Evolutionary conservation across 768 basidiomycete species (phyloP).

Genomic region (Tylopilus sp.): DNA sequence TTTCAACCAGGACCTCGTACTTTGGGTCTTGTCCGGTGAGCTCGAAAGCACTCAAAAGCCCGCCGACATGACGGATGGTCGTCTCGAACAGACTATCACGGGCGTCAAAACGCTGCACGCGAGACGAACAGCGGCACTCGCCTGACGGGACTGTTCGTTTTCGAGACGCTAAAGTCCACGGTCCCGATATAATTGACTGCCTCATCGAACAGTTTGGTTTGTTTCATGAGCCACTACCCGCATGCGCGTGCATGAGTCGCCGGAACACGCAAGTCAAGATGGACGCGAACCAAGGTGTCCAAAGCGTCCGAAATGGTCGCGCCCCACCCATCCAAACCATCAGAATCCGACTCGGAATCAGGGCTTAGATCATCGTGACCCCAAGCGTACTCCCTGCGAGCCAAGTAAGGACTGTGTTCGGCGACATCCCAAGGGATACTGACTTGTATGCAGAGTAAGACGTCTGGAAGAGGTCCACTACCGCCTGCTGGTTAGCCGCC

Average conservation of each 20-base stretch:
- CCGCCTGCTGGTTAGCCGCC: conserved; percentile 35
- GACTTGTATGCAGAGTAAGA: conserved; percentile 60
- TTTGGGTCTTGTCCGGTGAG: conserved; percentile 55
- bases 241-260: not conserved
- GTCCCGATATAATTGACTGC: conserved; percentile 49
- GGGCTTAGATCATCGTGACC: conserved; percentile 61
- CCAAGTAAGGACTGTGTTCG: conserved; percentile 7
- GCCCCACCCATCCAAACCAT: conserved; percentile 45
- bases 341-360: conserved; percentile 37
- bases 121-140: conserved; percentile 12
- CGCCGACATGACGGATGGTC: conserved; percentile 70
- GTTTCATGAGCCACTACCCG: conserved; percentile 53
- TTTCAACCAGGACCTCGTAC: conserved; percentile 49
- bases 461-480: conserved; percentile 46
- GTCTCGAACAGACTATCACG: conserved; percentile 56
- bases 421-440: not conserved
- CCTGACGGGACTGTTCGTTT: conserved; percentile 46
- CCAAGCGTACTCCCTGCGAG: conserved; percentile 50
- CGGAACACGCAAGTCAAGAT: not conserved
- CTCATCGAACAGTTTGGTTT: conserved; percentile 53
- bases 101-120: not conserved
- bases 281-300: conserved; percentile 50
- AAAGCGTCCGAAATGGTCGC: conserved; percentile 63
- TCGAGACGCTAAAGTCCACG: conserved; percentile 51
- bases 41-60: conserved; percentile 66